Conservation (phyloP, 202 grass and related monocot species). For the Digitaria exilis region DNA sequence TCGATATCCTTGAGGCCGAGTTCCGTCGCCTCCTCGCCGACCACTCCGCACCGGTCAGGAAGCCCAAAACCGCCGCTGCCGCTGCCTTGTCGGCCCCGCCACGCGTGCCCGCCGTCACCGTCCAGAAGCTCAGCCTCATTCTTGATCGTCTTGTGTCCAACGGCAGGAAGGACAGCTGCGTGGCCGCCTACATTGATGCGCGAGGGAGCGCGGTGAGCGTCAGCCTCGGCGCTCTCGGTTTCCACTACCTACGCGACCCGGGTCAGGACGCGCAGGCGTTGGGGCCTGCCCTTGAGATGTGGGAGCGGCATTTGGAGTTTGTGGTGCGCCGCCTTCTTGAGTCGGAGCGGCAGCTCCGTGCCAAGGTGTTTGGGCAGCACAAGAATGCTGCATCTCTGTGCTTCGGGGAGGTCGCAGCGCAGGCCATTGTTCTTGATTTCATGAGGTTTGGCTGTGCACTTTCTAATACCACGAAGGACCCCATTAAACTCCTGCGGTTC, state of each 20-base stretch:
- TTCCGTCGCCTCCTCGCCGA: constrained; percentile 71
- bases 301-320: too few relatives aligned
- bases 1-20: constrained; percentile 69
- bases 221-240: too few relatives aligned
- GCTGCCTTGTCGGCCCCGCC: constrained; percentile 23
- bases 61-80: constrained; percentile 33
- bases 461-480: constrained; percentile 82
- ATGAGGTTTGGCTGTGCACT: constrained; percentile 72
- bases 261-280: too few relatives aligned
- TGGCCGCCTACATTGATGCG: constrained; percentile 56
- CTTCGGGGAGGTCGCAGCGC: constrained; percentile 69
- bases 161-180: constrained; percentile 50
- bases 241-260: too few relatives aligned
- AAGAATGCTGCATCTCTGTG: constrained; percentile 46
- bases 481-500: constrained; percentile 80
- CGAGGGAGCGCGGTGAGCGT: too few relatives aligned
- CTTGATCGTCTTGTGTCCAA: constrained; percentile 72
- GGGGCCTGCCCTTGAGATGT: too few relatives aligned
- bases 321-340: constrained; percentile 77
- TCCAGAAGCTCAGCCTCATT: constrained; percentile 66
- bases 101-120: constrained; percentile 47
- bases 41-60: constrained; percentile 55
- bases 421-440: constrained; percentile 71
- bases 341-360: constrained; percentile 67
- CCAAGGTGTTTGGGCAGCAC: constrained; percentile 62